Evolutionary conservation across 2,329 filamentous ascomycete genomes (phyloP), one percentile per base, ranked within the genome.

Genomic region (Fusarium nematophilum): DNA sequence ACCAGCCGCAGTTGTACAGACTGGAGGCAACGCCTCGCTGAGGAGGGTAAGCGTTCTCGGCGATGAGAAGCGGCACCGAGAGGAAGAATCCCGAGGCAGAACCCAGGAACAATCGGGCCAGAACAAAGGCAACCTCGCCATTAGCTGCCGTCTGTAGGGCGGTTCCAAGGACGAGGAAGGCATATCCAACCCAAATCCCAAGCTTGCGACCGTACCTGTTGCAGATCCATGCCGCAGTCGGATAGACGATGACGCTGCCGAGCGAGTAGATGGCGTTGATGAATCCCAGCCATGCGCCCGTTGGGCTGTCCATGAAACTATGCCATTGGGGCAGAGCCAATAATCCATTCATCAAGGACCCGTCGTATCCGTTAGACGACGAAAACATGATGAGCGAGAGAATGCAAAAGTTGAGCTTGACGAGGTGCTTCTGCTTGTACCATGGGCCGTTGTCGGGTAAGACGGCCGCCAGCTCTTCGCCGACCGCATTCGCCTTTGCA

Each of bases 1-100:
- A 82, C 72, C 79, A 83, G 3, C 25, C 60, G 7, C 44, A 54
- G 30, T 58, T 57, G 31, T 54, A 58, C 3, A 74, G 60, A 29
- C 66, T 62, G 5, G 69, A 70, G 7, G 68, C 40, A 11, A 68
- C 66, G 3, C 65, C 68, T n/a, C 72, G 66, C 36, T 75, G 69
- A 1, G 68, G 66, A 2, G 72, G 71, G 38, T 72, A 70, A 2
- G 72, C 71, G 9, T 73, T 57, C 43, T 75, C 72, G 4, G 71
- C 61, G 13, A 75, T 69, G 2, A 75, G 65, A 5, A 74, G 54
- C 3, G 72, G 72, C 1, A 68, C 66, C 2, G 71, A 66, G 26
- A 73, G 63, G 9, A 57, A 51, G 11, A 62, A 58, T 0, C 69
- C 70, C 38, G 83, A 80, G 15, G 81, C 81, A 26, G 69, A 62